Percentiles rank a stretch among this genome's conserved stretches.
phyloP scores from a whole-genome alignment of 2,329 filamentous ascomycete species.

The Fusarium sp. region DNA sequence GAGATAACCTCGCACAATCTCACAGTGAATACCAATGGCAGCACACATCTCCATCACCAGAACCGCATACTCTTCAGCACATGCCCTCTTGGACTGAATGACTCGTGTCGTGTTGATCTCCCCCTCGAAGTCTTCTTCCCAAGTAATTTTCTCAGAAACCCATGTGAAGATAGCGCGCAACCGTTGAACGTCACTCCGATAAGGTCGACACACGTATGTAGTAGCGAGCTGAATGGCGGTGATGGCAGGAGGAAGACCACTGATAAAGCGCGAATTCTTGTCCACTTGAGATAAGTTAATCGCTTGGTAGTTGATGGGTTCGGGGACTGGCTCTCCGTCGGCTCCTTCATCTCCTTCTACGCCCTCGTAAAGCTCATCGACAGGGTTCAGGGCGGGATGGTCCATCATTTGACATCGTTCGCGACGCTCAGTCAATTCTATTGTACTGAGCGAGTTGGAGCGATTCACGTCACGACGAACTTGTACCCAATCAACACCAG shows the following conservation, averaged over 20 bases:
- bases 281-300: slow-evolving; percentile 90
- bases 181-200: slow-evolving; percentile 92
- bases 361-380: slow-evolving; percentile 86
- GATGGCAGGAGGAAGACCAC: slow-evolving; percentile 81
- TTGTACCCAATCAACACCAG: slow-evolving; percentile 90
- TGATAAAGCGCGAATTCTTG: slow-evolving; percentile 93
- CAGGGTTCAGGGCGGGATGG: slow-evolving; percentile 85
- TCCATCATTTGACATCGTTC: slow-evolving; percentile 97
- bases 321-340: slow-evolving; percentile 83
- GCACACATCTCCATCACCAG: slow-evolving; percentile 94
- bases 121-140: slow-evolving; percentile 96
- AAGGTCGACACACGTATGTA: slow-evolving; percentile 92
- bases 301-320: slow-evolving; percentile 82
- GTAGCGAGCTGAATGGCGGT: slow-evolving; percentile 87
- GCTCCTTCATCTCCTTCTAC: slow-evolving; percentile 91
- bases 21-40: slow-evolving; percentile 87
- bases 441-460: slow-evolving; percentile 90
- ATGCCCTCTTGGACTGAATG: slow-evolving; percentile 84
- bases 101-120: slow-evolving; percentile 84
- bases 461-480: slow-evolving; percentile 95
- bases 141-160: slow-evolving; percentile 93
- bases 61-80: slow-evolving; percentile 87
- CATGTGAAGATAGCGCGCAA: slow-evolving; percentile 96
- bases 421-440: slow-evolving; percentile 84
- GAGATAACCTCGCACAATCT: slow-evolving; percentile 88